Evolutionary conservation across 768 basidiomycete species (phyloP), one percentile per base, ranked within the genome.

Genomic region (Boletus sp.): DNA sequence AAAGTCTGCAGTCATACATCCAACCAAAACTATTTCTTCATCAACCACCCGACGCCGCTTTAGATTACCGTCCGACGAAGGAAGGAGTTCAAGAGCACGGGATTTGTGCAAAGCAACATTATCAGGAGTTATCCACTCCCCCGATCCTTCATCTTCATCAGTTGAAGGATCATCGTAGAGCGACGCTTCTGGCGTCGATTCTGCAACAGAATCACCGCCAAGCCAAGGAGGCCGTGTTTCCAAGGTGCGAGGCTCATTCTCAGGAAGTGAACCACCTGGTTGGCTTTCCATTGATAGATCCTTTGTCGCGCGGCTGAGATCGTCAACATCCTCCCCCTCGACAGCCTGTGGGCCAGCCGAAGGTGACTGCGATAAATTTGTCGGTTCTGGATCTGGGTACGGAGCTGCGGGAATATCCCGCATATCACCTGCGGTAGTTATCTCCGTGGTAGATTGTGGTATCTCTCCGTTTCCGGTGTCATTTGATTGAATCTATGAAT

Each of bases 1-100:
- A 70, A 94, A 98, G 80, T 99, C 97, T 21, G 91, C 91, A 9
- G 97, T 98, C 90, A 98, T 93, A 68, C 95, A 97, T 17, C 94
- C 97, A 6, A 82, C 84, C 49, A 77, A 78, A 43, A 96, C 63
- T 0, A 60, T 37, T 42, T 76, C 73, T 17, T 77, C 69, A 39
- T 75, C 69, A 63, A 62, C 65, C 56, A 64, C 66, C 46, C 70
- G 71, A 60, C 75, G 74, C 42, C 58, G 57, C 44, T 73, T 67
- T 1, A 10, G 27, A 5, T 62, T 58, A 11, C 62, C 60, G 17
- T 67, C 72, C n/a, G 72, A 71, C 21, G 80, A 76, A 4, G 93
- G 89, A 30, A 96, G 78, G 35, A 97, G 79, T 23, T 93, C 83
- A 37, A 96, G 80, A 29, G 90, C 92, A 14, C 84, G 83, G 10